phyloP scores from a whole-genome alignment of 108 stramenopile species.

The Skeletonema potamos region DNA sequence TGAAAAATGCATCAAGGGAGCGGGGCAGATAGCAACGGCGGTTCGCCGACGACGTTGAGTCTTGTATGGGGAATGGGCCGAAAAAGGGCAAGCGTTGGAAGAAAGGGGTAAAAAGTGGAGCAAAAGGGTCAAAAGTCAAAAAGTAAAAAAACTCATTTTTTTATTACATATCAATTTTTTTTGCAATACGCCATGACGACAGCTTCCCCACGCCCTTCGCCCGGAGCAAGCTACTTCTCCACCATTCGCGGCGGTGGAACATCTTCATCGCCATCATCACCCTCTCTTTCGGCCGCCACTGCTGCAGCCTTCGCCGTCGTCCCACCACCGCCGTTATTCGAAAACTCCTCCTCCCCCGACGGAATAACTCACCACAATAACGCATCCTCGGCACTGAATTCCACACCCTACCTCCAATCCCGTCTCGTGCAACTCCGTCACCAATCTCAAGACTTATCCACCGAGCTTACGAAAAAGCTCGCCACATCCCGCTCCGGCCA shows the following conservation, averaged over 20 bases:
- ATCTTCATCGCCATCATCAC: not conserved
- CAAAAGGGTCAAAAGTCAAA: not conserved
- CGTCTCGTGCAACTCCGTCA: constrained; percentile 36
- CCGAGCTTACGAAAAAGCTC: constrained; percentile 74
- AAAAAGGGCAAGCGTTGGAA: too few relatives aligned
- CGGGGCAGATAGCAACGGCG: too few relatives aligned
- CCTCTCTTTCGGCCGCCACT: not conserved
- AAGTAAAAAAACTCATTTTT: not conserved
- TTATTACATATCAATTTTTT: too few relatives aligned
- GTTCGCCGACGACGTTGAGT: too few relatives aligned
- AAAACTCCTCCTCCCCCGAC: not conserved
- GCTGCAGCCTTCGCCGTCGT: not conserved
- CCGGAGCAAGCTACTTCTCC: constrained; percentile 3
- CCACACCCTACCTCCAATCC: constrained; percentile 35
- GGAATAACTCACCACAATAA: not conserved
- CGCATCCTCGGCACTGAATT: constrained; percentile 1
- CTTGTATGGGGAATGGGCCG: too few relatives aligned
- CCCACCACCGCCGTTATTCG: not conserved
- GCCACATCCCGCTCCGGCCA: constrained; percentile 86
- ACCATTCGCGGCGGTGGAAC: not conserved
- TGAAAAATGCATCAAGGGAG: too few relatives aligned
- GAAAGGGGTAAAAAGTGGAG: too few relatives aligned
- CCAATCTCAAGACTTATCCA: constrained; percentile 67
- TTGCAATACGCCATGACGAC: not conserved
- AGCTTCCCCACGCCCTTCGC: not conserved